These are phyloP conservation scores for Herpetomonas samuelpessoai DNA, from an alignment of 208 protist species.

Conservation along the genomic window DNA sequence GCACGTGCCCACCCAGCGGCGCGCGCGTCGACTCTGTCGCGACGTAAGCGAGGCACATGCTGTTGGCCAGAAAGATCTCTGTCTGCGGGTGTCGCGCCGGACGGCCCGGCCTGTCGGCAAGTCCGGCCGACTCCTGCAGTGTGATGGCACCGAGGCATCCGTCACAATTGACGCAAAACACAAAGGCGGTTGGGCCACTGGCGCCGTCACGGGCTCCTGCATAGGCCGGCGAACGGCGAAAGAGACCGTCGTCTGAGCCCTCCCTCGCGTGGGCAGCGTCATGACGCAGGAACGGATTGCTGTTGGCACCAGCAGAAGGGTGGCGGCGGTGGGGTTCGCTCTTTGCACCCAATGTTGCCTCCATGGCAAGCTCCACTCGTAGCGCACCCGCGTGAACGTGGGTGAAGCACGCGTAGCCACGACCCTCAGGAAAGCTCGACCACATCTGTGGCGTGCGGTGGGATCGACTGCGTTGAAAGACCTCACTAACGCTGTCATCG, in stretches of 20 bases:
- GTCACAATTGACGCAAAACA: conserved; percentile 49
- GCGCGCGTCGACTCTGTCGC: conserved; percentile 15
- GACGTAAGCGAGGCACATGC: conserved; percentile 52
- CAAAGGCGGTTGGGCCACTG: conserved; percentile 16
- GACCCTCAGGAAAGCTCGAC: too few relatives aligned
- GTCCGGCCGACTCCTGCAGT: not conserved
- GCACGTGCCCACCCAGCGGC: conserved; percentile 19
- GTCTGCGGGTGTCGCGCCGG: not conserved
- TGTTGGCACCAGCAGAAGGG: too few relatives aligned
- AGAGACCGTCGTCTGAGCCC: too few relatives aligned
- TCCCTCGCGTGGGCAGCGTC: too few relatives aligned
- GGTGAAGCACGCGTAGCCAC: conserved; percentile 61
- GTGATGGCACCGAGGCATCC: conserved; percentile 60
- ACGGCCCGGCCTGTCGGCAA: too few relatives aligned
- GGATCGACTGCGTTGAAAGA: too few relatives aligned
- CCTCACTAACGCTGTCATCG: too few relatives aligned
- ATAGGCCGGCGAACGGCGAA: not conserved
- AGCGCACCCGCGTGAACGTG: conserved; percentile 38
- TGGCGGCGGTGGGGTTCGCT: too few relatives aligned
- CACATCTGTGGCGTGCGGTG: too few relatives aligned
- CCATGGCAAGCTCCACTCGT: conserved; percentile 43
- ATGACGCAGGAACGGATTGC: too few relatives aligned
- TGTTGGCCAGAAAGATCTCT: conserved; percentile 59
- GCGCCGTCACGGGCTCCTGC: not conserved
- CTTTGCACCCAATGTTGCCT: too few relatives aligned